Conservation (phyloP, 768 basidiomycete genomes). For the Infundibulicybe gibba region DNA sequence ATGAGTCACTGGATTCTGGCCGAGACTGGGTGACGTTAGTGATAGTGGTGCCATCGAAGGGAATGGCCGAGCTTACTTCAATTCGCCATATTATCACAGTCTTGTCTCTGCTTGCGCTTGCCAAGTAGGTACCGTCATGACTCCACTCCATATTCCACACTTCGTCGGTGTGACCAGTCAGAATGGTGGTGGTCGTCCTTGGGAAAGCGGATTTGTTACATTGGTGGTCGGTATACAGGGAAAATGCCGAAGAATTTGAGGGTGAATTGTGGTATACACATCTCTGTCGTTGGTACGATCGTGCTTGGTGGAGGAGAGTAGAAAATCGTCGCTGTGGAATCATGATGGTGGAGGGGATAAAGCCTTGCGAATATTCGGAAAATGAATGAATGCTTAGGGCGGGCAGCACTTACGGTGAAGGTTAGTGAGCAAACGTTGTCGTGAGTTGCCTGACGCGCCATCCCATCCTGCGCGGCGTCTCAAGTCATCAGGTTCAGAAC, state of each 20-base stretch:
- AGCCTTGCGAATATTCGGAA: constrained; percentile 42
- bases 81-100: constrained; percentile 88
- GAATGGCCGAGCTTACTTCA: constrained; percentile 50
- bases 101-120: constrained; percentile 86
- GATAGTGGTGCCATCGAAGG: constrained; percentile 2
- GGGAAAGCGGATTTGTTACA: constrained; percentile 86
- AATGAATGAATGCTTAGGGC: neutral
- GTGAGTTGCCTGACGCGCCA: constrained; percentile 78
- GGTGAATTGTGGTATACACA: constrained; percentile 88
- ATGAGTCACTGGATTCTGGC: constrained; percentile 27
- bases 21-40: constrained; percentile 8
- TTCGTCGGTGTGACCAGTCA: constrained; percentile 87
- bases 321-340: constrained; percentile 87
- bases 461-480: constrained; percentile 84
- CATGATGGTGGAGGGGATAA: constrained; percentile 90
- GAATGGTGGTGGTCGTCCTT: constrained; percentile 75
- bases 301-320: constrained; percentile 82
- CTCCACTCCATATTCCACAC: constrained; percentile 98
- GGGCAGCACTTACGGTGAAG: constrained; percentile 66
- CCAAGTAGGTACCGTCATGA: constrained; percentile 79
- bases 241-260: constrained; percentile 53
- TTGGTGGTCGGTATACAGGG: constrained; percentile 84
- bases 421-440: constrained; percentile 68
- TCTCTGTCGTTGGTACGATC: constrained; percentile 69
- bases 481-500: constrained; percentile 79